Evolutionary conservation across 2,329 filamentous ascomycete species (phyloP).

Genomic region (Neophaeococcomyces mojaviensis): DNA sequence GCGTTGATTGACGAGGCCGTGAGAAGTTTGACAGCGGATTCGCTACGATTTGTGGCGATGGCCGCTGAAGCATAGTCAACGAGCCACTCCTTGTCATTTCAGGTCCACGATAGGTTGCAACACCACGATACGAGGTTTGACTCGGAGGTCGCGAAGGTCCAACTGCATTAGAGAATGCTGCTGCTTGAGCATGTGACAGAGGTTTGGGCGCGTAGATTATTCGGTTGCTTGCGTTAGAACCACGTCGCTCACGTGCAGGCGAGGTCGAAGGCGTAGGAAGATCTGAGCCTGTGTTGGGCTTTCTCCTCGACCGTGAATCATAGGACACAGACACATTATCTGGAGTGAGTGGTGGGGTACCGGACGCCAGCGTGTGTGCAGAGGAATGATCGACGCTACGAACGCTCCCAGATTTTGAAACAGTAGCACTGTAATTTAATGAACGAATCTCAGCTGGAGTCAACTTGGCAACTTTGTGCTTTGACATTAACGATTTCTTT

Average conservation of each 20-base stretch:
- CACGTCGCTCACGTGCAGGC: constrained; percentile 14
- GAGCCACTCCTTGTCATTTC: constrained; percentile 22
- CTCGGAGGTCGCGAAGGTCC: constrained; percentile 19
- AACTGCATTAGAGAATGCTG: constrained; percentile 14
- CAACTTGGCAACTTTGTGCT: constrained; percentile 19
- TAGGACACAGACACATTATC: constrained; percentile 8
- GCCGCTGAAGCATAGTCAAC: constrained; percentile 20
- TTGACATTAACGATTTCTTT: constrained; percentile 14
- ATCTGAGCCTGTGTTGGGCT: constrained; percentile 8
- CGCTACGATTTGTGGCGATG: constrained; percentile 18
- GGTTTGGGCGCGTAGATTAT: constrained; percentile 19
- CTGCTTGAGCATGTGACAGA: constrained; percentile 15
- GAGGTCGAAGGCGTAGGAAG: constrained; percentile 18
- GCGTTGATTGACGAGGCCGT: constrained; percentile 18
- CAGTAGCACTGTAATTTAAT: constrained; percentile 18
- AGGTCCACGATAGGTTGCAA: constrained; percentile 20
- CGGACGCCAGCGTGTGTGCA: constrained; percentile 14
- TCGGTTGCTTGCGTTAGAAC: constrained; percentile 15
- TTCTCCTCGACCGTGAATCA: constrained; percentile 11
- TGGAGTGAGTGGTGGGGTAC: constrained; percentile 16
- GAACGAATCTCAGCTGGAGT: constrained; percentile 23
- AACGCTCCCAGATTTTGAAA: constrained; percentile 16
- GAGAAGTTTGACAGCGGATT: constrained; percentile 24
- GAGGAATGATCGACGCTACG: constrained; percentile 14
- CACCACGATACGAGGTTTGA: constrained; percentile 14